phyloP scores from a whole-genome alignment of 805 yeast genomes.

The Lipomyces chichibuensis region DNA sequence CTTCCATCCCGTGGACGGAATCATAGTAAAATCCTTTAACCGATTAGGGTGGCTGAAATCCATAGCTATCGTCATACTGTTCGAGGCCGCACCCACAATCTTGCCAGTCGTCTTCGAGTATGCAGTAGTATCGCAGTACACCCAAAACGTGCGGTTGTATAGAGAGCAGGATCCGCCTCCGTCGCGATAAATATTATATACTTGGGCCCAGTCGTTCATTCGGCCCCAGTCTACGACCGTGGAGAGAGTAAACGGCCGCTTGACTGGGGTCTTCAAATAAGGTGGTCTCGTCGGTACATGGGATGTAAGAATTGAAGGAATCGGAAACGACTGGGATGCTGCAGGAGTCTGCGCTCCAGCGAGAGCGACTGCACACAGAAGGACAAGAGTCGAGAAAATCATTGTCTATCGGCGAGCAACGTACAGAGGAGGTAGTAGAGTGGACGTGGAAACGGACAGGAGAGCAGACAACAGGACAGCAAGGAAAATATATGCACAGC shows the following conservation, averaged over 20 bases:
- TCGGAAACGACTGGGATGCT: constrained; percentile 9
- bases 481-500: neutral
- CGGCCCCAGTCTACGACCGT: constrained; percentile 1
- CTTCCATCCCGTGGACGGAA: constrained; percentile 1
- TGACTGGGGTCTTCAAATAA: neutral
- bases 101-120: constrained; percentile 4
- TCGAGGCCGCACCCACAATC: constrained; percentile 12
- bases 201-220: constrained; percentile 10
- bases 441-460: neutral
- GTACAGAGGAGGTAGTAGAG: neutral
- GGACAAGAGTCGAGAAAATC: neutral
- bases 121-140: constrained; percentile 8
- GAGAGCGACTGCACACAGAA: neutral
- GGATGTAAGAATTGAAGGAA: constrained; percentile 8
- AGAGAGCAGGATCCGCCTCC: constrained; percentile 25
- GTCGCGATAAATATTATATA: constrained; percentile 15
- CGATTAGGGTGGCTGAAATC: neutral
- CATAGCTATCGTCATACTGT: constrained; percentile 10
- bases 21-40: constrained; percentile 14
- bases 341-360: neutral
- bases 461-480: neutral
- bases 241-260: neutral
- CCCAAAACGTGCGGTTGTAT: constrained; percentile 19
- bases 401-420: neutral
- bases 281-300: constrained; percentile 2